These are phyloP conservation scores for Moesziomyces aphidis DNA, from an alignment of 1,284 basidiomycete species.

Conservation along the genomic window DNA sequence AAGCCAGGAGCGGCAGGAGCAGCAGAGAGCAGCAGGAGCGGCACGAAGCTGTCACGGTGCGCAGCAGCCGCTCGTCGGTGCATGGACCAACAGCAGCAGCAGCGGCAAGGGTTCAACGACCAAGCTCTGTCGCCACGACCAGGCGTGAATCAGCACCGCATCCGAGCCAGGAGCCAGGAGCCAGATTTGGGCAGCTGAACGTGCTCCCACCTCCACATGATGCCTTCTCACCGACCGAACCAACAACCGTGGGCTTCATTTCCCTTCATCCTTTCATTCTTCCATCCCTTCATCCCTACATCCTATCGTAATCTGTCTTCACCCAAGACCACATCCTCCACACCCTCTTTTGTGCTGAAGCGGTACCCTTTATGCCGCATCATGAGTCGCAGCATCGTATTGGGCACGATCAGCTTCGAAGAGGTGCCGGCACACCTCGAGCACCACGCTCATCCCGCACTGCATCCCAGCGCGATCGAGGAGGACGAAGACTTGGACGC, in stretches of 20 bases:
- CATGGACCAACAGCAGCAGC: too few species aligned
- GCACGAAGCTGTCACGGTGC: slow-evolving; percentile 8
- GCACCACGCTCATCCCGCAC: slow-evolving; percentile 9
- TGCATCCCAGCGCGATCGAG: slow-evolving; percentile 39
- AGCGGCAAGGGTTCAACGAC: too few species aligned
- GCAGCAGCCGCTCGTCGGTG: background rate
- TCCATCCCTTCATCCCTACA: too few species aligned
- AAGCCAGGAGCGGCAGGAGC: background rate
- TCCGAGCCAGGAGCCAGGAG: too few species aligned
- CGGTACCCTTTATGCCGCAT: too few species aligned
- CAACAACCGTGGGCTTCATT: too few species aligned
- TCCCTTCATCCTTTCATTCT: too few species aligned
- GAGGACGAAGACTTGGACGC: slow-evolving; percentile 40
- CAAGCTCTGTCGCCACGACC: too few species aligned
- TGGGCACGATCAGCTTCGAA: slow-evolving; percentile 29
- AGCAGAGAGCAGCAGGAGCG: background rate
- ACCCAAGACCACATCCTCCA: background rate
- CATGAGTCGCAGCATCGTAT: slow-evolving; percentile 4
- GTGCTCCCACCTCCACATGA: too few species aligned
- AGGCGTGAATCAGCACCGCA: too few species aligned
- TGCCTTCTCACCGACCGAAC: background rate
- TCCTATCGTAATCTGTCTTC: background rate
- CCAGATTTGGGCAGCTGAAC: too few species aligned
- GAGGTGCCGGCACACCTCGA: slow-evolving; percentile 33
- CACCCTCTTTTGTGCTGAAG: too few species aligned